Percentiles rank a stretch among this genome's conserved stretches.
phyloP scores from a whole-genome alignment of 2,329 filamentous ascomycete genomes.

The Stenocarpella maydis region DNA sequence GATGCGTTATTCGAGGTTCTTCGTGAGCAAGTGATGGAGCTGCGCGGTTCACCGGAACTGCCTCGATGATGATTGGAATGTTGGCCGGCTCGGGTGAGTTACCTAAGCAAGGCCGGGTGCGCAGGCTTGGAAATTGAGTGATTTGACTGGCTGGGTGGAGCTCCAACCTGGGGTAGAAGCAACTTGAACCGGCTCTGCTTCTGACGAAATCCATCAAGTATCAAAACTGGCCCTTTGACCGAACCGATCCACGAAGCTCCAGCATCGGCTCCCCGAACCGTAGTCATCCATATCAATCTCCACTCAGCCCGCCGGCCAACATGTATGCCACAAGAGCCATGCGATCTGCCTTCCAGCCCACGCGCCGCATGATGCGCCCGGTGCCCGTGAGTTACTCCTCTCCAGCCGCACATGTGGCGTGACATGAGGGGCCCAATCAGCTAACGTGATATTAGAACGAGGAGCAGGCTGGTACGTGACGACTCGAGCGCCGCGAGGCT shows the following conservation, averaged over 20 bases:
- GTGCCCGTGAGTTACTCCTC: conserved; percentile 69
- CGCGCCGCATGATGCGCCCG: conserved; percentile 72
- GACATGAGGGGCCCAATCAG: conserved; percentile 44
- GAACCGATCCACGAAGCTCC: conserved; percentile 34
- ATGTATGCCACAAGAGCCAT: conserved; percentile 74
- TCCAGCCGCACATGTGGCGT: conserved; percentile 7
- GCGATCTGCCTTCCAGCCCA: conserved; percentile 70
- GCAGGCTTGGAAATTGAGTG: conserved; percentile 33
- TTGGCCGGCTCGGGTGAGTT: conserved; percentile 26
- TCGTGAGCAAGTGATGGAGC: conserved; percentile 41
- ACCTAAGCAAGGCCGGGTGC: conserved; percentile 19
- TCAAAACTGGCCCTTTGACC: conserved; percentile 28
- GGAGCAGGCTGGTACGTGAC: conserved; percentile 70
- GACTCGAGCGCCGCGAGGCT: conserved; percentile 30
- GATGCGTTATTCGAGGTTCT: conserved; percentile 9
- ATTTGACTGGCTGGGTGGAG: conserved; percentile 36
- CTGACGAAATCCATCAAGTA: conserved; percentile 27
- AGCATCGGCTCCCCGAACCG: conserved; percentile 32
- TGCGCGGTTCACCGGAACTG: conserved; percentile 36
- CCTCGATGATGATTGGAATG: conserved; percentile 34
- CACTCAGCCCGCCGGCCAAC: conserved; percentile 47
- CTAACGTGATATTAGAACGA: conserved; percentile 61
- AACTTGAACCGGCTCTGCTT: conserved; percentile 30
- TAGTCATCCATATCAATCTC: conserved; percentile 39
- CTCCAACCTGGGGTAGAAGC: conserved; percentile 16